Evolutionary conservation across 257 asterid species (phyloP), one percentile per base, ranked within the genome.

Genomic region (Nicotiana knightiana): DNA sequence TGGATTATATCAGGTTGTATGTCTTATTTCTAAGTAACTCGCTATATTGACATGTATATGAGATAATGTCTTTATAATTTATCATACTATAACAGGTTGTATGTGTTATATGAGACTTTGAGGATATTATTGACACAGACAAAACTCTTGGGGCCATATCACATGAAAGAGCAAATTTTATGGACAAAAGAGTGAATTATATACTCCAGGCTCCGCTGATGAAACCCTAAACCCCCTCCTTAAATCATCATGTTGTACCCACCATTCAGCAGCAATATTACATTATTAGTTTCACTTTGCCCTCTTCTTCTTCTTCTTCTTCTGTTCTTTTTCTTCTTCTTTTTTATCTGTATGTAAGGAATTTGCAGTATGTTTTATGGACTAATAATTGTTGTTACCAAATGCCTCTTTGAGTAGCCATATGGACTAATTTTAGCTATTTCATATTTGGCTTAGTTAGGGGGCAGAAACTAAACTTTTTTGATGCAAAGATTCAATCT

Each of bases 341-440:
- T 15, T 26, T 24, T 4, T 62, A 4, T 1, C 1, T 24, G 9
- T 1, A 43, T 24, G 67, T 18, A 68, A n/a, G 32, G 11, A 39
- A 70, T 70, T 39, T 70, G 3, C 51, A n/a, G 6, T 0, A 21
- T 63, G 37, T 37, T 37, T 6, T 68, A 37, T 68, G 55, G 0
- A n/a, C 0, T 0, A 39, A 10, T 0, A 39, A 11, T 21, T 11
- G 9, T 3, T 43, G 24, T 43, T 12, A 71, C 37, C 17, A 16
- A 21, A 18, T 63, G 82, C 86, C 77, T 79, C 68, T 84, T 62
- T 79, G 86, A 84, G 86, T 84, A 84, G 84, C 86, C 86, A 37
- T 71, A 73, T 71, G 84, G 16, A 65, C n/a, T 17, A 75, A n/a
- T 39, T 48, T 46, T 1, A 37, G n/a, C 46, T 6, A 39, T 62